Evolutionary conservation across 768 basidiomycete species (phyloP).

Genomic region (Hypholoma sublateritium): DNA sequence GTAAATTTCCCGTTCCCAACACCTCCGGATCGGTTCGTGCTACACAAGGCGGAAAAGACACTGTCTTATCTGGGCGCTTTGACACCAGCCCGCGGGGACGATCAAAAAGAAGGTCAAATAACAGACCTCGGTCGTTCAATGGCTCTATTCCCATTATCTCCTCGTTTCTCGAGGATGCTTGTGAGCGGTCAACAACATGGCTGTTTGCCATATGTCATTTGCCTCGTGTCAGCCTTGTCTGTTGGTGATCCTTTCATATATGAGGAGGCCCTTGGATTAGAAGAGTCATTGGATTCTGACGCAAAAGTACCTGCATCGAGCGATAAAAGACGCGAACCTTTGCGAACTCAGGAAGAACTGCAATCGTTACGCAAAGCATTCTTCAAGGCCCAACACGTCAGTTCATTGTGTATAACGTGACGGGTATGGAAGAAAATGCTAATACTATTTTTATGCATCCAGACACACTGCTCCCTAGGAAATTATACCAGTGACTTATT

Average conservation of each 20-base stretch:
- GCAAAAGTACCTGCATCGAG: conserved; percentile 37
- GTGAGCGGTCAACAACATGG: conserved; percentile 87
- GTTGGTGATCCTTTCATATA: conserved; percentile 96
- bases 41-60: conserved; percentile 80
- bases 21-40: conserved; percentile 75
- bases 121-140: conserved; percentile 91
- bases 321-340: conserved; percentile 45
- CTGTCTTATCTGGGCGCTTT: conserved; percentile 86
- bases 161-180: conserved; percentile 94
- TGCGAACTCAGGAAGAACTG: conserved; percentile 55
- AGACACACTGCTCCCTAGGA: conserved; percentile 83
- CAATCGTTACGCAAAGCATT: conserved; percentile 71
- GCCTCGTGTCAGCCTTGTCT: conserved; percentile 86
- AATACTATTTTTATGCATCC: neutral
- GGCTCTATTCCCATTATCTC: conserved; percentile 92
- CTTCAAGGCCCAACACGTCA: conserved; percentile 79
- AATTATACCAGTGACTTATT: conserved; percentile 82
- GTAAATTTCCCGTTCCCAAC: conserved; percentile 99
- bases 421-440: neutral
- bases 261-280: conserved; percentile 62
- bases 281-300: conserved; percentile 38
- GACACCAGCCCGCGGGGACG: conserved; percentile 27
- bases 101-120: conserved; percentile 52
- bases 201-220: conserved; percentile 84
- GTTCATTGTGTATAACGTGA: conserved; percentile 13